Conservation (phyloP, 495 filamentous ascomycete genomes). For the Cetradonia linearis region DNA sequence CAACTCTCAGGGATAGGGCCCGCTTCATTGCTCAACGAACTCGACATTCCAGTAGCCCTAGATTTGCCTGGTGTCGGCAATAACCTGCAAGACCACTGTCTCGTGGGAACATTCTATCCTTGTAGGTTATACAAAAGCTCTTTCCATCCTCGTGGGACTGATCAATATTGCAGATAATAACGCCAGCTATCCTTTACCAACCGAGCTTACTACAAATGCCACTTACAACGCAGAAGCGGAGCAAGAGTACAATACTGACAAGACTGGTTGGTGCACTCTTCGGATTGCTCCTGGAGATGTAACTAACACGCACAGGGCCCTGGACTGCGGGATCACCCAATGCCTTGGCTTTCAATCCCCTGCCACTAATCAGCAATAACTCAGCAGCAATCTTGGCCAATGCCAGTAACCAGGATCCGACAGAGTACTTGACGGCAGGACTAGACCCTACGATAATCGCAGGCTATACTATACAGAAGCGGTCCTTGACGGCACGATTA, state of each 20-base stretch:
- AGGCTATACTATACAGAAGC: conserved; percentile 23
- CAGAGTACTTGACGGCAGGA: conserved; percentile 20
- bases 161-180: conserved; percentile 23
- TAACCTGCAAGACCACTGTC: conserved; percentile 48
- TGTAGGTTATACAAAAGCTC: conserved; percentile 13
- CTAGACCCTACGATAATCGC: conserved; percentile 24
- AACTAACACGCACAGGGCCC: conserved; percentile 18
- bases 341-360: conserved; percentile 24
- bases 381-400: conserved; percentile 20
- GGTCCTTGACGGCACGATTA: conserved; percentile 21
- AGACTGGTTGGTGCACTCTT: conserved; percentile 17
- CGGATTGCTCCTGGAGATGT: background rate
- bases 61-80: conserved; percentile 47
- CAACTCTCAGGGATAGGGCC: conserved; percentile 47
- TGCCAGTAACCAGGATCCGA: conserved; percentile 21
- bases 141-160: background rate
- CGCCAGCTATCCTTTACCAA: conserved; percentile 25
- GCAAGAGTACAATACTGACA: conserved; percentile 20
- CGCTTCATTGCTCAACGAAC: conserved; percentile 31
- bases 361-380: conserved; percentile 25
- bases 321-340: conserved; percentile 28
- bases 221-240: conserved; percentile 24
- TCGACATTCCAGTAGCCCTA: conserved; percentile 35
- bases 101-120: conserved; percentile 28
- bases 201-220: conserved; percentile 24